These are phyloP conservation scores for Whalleya microplaca DNA, from an alignment of 2,329 filamentous ascomycete genomes.

Conservation along the genomic window DNA sequence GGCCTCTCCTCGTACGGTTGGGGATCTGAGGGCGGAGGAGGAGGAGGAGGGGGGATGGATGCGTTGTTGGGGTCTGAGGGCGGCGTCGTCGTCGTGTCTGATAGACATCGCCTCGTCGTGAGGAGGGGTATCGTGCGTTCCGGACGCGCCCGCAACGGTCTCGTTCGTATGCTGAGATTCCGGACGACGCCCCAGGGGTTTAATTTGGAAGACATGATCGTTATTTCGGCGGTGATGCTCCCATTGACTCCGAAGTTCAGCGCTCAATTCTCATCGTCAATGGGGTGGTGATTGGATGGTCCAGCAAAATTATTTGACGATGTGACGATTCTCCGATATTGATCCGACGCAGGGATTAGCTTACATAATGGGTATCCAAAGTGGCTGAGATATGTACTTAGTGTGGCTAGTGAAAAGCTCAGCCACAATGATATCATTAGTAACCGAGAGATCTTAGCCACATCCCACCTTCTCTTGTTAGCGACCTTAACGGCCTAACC, in stretches of 20 bases:
- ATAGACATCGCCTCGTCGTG: conserved; percentile 28
- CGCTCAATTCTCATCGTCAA: conserved; percentile 5
- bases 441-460: no score
- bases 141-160: conserved; percentile 16
- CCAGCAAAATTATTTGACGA: conserved; percentile 4
- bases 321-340: not conserved
- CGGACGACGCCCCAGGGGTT: conserved; percentile 35
- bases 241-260: conserved; percentile 17
- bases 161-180: conserved; percentile 36
- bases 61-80: conserved; percentile 11
- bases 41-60: conserved; percentile 2
- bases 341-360: not conserved
- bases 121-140: conserved; percentile 10
- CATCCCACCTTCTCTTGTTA: no score
- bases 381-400: no score
- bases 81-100: conserved; percentile 18
- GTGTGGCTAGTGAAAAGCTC: no score
- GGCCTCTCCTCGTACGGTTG: conserved; percentile 14
- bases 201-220: conserved; percentile 37
- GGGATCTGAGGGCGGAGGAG: conserved; percentile 5
- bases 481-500: no score
- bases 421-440: no score
- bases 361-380: not conserved
- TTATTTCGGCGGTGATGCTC: conserved; percentile 9
- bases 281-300: not conserved